Percentiles rank a stretch among this genome's conserved stretches.
These are phyloP conservation scores for Telopea speciosissima DNA, from an alignment of 177 flowering plant genomes.

Conservation along the genomic window DNA sequence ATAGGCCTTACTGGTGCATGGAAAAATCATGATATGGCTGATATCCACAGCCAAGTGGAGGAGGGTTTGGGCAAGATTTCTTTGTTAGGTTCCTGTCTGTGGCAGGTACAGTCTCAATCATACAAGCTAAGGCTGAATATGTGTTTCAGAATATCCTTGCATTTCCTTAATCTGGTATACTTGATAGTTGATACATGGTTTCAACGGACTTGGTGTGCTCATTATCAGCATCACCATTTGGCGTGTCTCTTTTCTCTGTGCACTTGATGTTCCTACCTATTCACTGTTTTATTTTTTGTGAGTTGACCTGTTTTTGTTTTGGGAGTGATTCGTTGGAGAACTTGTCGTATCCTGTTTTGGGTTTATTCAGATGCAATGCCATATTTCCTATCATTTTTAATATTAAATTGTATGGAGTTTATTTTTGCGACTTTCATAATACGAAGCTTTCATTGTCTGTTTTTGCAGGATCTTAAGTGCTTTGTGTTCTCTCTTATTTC, in stretches of 20 bases:
- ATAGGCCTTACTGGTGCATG: no score
- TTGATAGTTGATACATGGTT: background rate
- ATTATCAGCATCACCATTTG: no score
- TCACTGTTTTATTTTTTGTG: no score
- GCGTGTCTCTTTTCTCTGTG: no score
- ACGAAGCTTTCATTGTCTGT: background rate
- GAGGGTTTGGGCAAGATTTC: no score
- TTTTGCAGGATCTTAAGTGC: conserved; percentile 87
- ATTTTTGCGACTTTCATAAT: background rate
- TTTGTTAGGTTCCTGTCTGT: no score
- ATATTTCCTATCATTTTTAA: background rate
- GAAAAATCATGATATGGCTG: no score
- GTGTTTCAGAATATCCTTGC: background rate
- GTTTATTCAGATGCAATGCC: background rate
- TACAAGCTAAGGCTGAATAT: no score
- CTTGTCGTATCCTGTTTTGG: no score
- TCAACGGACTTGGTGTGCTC: background rate
- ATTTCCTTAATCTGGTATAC: background rate
- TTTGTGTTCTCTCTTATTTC: conserved; percentile 90
- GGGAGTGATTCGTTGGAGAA: background rate
- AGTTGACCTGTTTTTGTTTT: background rate
- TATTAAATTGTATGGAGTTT: background rate
- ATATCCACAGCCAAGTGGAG: no score
- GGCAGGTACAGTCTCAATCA: no score
- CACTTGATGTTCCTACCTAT: background rate